A percentile compares a stretch with the other conserved stretches of the same genome.
Conservation (phyloP, 495 filamentous ascomycete species). For the Rhizodiscina lignyota region DNA sequence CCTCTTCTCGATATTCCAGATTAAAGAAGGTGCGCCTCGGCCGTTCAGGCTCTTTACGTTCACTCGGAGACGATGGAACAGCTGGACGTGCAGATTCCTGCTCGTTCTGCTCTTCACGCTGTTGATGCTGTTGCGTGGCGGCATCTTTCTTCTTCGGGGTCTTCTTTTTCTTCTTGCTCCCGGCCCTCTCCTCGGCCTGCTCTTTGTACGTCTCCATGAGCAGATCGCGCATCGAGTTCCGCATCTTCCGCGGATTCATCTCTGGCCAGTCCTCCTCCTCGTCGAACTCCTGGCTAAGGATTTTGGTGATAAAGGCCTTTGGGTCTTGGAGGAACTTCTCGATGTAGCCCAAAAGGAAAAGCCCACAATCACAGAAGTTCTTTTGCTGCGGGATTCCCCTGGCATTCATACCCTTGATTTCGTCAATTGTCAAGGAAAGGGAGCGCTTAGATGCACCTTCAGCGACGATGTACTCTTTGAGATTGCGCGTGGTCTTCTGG, state of each 20-base stretch:
- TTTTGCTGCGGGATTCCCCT: constrained; percentile 57
- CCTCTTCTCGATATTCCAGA: too few relatives aligned
- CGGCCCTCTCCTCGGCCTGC: not conserved
- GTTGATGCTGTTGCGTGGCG: too few relatives aligned
- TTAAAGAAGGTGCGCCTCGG: too few relatives aligned
- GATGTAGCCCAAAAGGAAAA: constrained; percentile 71
- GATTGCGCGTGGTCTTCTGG: constrained; percentile 36
- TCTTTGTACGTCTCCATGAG: constrained; percentile 14
- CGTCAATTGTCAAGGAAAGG: constrained; percentile 33
- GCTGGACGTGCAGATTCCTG: too few relatives aligned
- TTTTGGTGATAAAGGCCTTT: constrained; percentile 40
- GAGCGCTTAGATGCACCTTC: constrained; percentile 57
- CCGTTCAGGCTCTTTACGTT: too few relatives aligned
- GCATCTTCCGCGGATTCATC: constrained; percentile 33
- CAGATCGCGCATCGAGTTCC: constrained; percentile 34
- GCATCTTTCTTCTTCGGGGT: too few relatives aligned
- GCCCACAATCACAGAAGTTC: constrained; percentile 79
- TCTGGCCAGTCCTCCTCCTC: constrained; percentile 34
- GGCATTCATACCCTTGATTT: constrained; percentile 48
- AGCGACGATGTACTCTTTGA: constrained; percentile 60
- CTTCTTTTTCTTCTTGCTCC: too few relatives aligned
- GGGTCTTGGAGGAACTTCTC: constrained; percentile 62
- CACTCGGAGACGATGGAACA: too few relatives aligned
- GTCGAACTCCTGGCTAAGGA: constrained; percentile 32
- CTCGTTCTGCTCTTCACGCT: too few relatives aligned